Percentiles rank a stretch among this genome's conserved stretches.
These are phyloP conservation scores for Fusarium circinatum DNA, from an alignment of 2,329 filamentous ascomycete species.

Conservation along the genomic window DNA sequence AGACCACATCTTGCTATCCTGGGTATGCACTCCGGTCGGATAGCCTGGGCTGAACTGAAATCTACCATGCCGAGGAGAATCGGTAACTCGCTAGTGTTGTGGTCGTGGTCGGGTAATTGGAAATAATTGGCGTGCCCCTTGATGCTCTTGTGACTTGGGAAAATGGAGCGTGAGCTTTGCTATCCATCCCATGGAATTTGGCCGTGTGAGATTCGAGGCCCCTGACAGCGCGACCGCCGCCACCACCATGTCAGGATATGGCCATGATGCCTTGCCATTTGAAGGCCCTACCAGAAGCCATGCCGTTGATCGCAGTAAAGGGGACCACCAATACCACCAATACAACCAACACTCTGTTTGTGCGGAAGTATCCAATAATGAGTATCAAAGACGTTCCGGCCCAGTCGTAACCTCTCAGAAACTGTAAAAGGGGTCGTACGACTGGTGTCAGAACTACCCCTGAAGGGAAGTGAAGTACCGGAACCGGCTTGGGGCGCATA, in stretches of 20 bases:
- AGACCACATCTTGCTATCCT: no score
- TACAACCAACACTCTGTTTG: neutral
- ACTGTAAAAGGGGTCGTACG: no score
- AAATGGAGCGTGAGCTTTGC: no score
- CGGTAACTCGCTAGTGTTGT: neutral
- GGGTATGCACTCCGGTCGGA: no score
- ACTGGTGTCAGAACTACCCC: neutral
- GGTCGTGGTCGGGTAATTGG: neutral
- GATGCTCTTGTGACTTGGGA: neutral
- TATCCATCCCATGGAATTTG: neutral
- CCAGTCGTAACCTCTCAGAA: neutral
- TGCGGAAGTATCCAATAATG: no score
- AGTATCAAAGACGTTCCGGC: constrained; percentile 3
- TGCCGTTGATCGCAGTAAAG: no score
- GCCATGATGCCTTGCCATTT: neutral
- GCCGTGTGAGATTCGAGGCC: neutral
- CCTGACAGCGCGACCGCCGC: no score
- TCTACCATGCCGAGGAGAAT: neutral
- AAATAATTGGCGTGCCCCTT: neutral
- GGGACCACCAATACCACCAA: no score
- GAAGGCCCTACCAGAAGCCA: neutral
- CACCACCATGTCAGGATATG: neutral
- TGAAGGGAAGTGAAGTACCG: neutral
- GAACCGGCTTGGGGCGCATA: constrained; percentile 21
- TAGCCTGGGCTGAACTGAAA: no score